Base-by-base conservation (phyloP, 352 stramenopile genomes). In the Phytophthora vignae region DNA sequence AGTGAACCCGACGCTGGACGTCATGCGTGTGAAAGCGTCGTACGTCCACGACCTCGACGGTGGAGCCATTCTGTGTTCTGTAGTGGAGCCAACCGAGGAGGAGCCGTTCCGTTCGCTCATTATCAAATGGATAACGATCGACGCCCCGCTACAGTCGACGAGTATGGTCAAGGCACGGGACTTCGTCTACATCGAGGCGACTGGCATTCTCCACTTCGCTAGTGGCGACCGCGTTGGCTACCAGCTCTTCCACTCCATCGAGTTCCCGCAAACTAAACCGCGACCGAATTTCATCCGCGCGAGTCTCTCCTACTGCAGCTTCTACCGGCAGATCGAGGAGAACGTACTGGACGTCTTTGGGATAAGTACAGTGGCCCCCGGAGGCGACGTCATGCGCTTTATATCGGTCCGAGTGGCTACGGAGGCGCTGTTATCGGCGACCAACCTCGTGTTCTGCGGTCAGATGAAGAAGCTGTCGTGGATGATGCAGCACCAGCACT, bases 401-500 rank as follows among this genome's bases (percentile, higher is more conserved):
- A 60, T 80, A 4, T 68, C 73, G 7, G 55, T 79, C 15, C 64
- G 56, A 19, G 70, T 82, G 2, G 66, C 63, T 17, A 57, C 69
- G 8, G 69, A 84, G 10, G 61, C 58, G 1, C 65, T 87, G 17
- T 38, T 86, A 9, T 76, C 77, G 2, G 50, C 68, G 1, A 77
- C 66, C 3, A 57, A 73, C 11, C 72, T 79, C 57, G 73, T 85
- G 21, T 71, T 79, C 33, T 90, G 79, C 22, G 77, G 73, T 1
- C 78, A 85, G 36, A 84, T 86, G 78, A 84, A 84, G 60, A 90
- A 88, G 59, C 67, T 88, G 10, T 69, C 77, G 54, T 90, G 82
- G 81, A 71, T 74, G 55, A 22, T 78, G 6, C 61, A 81, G 38
- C 46, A 58, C 0, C 54, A 53, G 17, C 40, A 54, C 49, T 21